Evolutionary conservation across 2,329 filamentous ascomycete species (phyloP).

Genomic region (Exophiala sp.): DNA sequence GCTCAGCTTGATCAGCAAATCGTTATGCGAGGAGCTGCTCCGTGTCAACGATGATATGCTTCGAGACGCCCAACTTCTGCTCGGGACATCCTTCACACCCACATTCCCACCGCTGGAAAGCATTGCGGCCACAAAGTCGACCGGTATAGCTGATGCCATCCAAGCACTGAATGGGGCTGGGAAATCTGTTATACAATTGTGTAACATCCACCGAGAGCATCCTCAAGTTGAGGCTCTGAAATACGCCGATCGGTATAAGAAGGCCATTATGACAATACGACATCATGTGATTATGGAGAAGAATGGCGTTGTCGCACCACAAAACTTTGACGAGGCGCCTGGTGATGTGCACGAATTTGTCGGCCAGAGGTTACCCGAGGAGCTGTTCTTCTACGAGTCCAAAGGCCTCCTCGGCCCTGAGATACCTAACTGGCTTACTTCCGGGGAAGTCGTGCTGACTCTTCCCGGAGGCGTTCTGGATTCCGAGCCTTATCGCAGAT

Average conservation of each 20-base stretch:
- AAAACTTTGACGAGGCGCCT: conserved; percentile 70
- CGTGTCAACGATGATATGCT: conserved; percentile 22
- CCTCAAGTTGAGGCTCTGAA: conserved; percentile 65
- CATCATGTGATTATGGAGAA: conserved; percentile 80
- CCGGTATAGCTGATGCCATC: conserved; percentile 69
- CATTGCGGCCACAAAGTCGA: conserved; percentile 46
- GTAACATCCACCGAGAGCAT: conserved; percentile 75
- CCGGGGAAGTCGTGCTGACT: conserved; percentile 70
- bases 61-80: conserved; percentile 75
- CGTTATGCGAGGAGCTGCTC: conserved; percentile 61
- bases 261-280: conserved; percentile 77
- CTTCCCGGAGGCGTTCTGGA: conserved; percentile 83
- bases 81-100: conserved; percentile 75
- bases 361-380: conserved; percentile 82
- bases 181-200: conserved; percentile 69
- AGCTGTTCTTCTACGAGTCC: conserved; percentile 86
- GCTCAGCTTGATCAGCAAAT: conserved; percentile 64
- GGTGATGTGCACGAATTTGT: conserved; percentile 85
- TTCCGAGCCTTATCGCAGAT: conserved; percentile 73
- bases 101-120: conserved; percentile 74
- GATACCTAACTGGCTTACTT: conserved; percentile 76
- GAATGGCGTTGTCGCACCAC: conserved; percentile 71
- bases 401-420: conserved; percentile 75
- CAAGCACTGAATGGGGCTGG: conserved; percentile 66
- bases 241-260: conserved; percentile 83